phyloP scores from a whole-genome alignment of 345 rosid genomes.

The Nasturtium officinale region DNA sequence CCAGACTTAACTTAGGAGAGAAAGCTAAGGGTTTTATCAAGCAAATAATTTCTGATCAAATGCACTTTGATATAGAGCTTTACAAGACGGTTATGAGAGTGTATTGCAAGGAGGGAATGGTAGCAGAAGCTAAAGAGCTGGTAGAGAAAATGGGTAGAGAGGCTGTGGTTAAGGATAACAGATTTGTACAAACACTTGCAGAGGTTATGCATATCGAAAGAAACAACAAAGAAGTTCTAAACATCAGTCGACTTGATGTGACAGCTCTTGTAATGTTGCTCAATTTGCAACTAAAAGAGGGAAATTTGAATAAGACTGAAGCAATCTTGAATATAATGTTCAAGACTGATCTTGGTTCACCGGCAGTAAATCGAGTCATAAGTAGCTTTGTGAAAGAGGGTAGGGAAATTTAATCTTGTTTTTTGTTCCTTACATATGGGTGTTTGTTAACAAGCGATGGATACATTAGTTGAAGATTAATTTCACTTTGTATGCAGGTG shows the following conservation, averaged over 20 bases:
- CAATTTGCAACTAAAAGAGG: conserved; percentile 50
- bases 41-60: conserved; percentile 55
- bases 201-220: conserved; percentile 44
- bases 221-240: conserved; percentile 34
- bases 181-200: conserved; percentile 61
- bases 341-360: conserved; percentile 52
- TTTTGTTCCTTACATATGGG: not conserved
- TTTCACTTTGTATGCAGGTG: conserved; percentile 50
- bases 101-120: conserved; percentile 71
- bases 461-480: conserved; percentile 21
- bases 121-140: conserved; percentile 53
- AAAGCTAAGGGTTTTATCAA: conserved; percentile 61
- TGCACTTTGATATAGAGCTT: conserved; percentile 63
- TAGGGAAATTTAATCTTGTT: conserved; percentile 17
- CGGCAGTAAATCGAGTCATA: conserved; percentile 54
- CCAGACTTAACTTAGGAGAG: conserved; percentile 53
- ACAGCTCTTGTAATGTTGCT: conserved; percentile 63
- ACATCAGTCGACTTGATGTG: conserved; percentile 47
- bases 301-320: conserved; percentile 41
- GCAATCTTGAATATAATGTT: conserved; percentile 58
- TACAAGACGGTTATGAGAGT: conserved; percentile 55
- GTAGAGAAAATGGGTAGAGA: conserved; percentile 52
- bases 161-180: conserved; percentile 46
- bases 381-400: conserved; percentile 63
- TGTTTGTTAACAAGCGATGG: conserved; percentile 13